A percentile compares a stretch with the other conserved stretches of the same genome.
Conservation (phyloP, 2,329 filamentous ascomycete genomes). For the Xylariaceae sp. region DNA sequence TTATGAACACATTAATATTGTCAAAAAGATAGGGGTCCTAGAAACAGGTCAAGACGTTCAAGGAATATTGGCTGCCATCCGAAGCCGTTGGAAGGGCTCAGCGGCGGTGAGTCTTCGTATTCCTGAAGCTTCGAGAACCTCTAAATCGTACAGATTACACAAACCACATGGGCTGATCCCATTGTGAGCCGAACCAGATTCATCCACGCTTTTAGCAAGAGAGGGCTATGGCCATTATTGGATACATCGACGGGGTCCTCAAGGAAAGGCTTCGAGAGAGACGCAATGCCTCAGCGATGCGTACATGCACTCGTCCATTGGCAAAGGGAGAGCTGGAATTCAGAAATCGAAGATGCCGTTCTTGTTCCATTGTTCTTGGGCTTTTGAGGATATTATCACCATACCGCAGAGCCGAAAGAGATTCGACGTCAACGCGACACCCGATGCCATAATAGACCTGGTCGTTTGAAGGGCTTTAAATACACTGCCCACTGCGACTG, state of each 20-base stretch:
- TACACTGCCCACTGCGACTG: no score
- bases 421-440: no score
- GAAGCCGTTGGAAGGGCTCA: constrained; percentile 31
- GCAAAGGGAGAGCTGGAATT: no score
- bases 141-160: constrained; percentile 31
- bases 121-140: neutral
- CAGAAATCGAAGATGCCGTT: no score
- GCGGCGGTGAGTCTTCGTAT: constrained; percentile 31
- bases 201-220: constrained; percentile 8
- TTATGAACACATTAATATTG: constrained; percentile 42
- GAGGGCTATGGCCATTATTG: constrained; percentile 14
- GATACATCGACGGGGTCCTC: constrained; percentile 9
- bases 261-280: constrained; percentile 11
- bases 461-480: no score
- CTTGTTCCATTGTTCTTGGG: no score
- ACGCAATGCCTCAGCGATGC: no score
- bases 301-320: no score
- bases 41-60: constrained; percentile 39
- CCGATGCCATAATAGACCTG: no score
- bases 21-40: constrained; percentile 39
- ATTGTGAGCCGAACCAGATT: constrained; percentile 33
- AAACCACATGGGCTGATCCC: constrained; percentile 40
- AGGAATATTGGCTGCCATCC: constrained; percentile 36
- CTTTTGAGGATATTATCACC: no score
- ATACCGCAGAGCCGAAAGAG: no score